These are phyloP conservation scores for Xylariaceae sp. DNA, from an alignment of 2,329 filamentous ascomycete genomes.

Conservation along the genomic window DNA sequence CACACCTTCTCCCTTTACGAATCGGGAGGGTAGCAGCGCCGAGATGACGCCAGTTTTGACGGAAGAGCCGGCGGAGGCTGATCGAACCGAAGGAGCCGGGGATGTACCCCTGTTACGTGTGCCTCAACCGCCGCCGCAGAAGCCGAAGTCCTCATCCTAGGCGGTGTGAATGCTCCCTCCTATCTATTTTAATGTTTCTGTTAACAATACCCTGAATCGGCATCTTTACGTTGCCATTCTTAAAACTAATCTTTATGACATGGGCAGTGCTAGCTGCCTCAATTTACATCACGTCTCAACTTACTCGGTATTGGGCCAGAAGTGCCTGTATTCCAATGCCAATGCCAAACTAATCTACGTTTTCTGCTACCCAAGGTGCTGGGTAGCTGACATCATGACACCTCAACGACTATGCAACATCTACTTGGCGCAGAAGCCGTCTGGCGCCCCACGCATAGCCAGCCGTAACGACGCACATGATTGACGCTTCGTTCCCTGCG, in stretches of 20 bases:
- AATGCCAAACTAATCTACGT: background rate
- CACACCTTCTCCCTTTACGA: slow-evolving; percentile 29
- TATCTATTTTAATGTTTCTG: slow-evolving; percentile 20
- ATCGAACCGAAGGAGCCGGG: slow-evolving; percentile 21
- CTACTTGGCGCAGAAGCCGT: background rate
- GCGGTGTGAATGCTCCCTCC: slow-evolving; percentile 23
- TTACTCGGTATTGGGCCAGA: background rate
- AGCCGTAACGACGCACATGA: background rate
- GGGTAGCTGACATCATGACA: background rate
- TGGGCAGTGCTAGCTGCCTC: background rate
- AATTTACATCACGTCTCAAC: background rate
- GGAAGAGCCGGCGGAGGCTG: slow-evolving; percentile 35
- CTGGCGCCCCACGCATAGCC: background rate
- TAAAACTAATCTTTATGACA: background rate
- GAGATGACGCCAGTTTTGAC: slow-evolving; percentile 28
- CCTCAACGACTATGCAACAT: background rate
- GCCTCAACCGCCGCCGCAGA: slow-evolving; percentile 30
- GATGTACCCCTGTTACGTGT: slow-evolving; percentile 30
- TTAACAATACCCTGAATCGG: slow-evolving; percentile 13
- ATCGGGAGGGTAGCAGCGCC: slow-evolving; percentile 28
- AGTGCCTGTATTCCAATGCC: background rate
- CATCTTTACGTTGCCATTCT: background rate
- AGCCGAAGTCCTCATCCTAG: slow-evolving; percentile 33
- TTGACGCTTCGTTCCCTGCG: background rate
- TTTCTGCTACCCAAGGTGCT: background rate